Evolutionary conservation across 495 filamentous ascomycete species (phyloP), one percentile per base, ranked within the genome.

Genomic region (Aspergillus incahuasiensis): DNA sequence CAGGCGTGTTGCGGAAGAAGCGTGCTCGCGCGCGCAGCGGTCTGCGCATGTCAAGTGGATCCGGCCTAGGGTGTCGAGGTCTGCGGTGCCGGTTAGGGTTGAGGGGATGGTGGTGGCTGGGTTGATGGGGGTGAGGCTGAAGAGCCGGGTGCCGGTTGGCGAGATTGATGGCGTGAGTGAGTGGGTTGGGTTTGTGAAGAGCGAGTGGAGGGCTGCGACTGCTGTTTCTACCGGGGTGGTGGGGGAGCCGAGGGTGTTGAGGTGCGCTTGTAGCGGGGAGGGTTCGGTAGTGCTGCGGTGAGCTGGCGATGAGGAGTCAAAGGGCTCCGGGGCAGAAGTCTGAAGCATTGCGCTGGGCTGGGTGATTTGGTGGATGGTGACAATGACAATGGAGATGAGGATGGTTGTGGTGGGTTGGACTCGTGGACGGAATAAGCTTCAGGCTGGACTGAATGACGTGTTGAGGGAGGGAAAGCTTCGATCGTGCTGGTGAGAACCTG

Each of bases 51-150:
- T 8, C 13, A 57, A 39, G 39, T 44, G 51, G 40, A 51, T 40
- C 11, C 18, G 9, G 22, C 46, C 55, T 0, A 57, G 47, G 47
- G 22, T 30, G 20, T 57, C 20, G 39, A 57, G 55, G 16, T 52
- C 25, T 0, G 20, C 48, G n/a, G 25, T 24, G 25, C 55, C 55
- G 18, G 47, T 0, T 24, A 41, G 19, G 9, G n/a, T n/a, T n/a
- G 34, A 34, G 6, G 28, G 40, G 30, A 38, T 48, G 9, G 54
- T 21, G 34, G 7, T 12, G 34, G 7, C 13, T 6, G 3, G 5
- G 34, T 16, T 8, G n/a, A n/a, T 40, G 43, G 3, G 12, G 39
- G 51, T 30, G 40, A 52, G 47, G 11, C 15, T 22, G 28, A 57
- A 18, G 40, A 52, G 55, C 9, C 47, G 55, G 6, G 18, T 28